Base-by-base conservation (phyloP, 1,139 yeast species). In the Magnusiomyces fungicola region DNA sequence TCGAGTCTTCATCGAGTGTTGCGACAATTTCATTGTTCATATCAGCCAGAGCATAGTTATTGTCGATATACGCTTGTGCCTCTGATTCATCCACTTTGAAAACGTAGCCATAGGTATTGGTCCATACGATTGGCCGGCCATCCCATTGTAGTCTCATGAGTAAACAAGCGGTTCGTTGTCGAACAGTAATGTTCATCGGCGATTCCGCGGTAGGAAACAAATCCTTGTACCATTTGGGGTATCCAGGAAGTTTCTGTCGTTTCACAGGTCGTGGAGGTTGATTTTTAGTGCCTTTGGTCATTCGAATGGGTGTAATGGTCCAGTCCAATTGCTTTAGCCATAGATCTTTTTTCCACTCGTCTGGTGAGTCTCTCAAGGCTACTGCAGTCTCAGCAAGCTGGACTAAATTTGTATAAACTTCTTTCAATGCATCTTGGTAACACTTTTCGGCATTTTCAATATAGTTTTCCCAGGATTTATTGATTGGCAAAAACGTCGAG, bases 271-370 rank as follows among this genome's bases (percentile, higher is more conserved):
- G 53, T 4, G 63, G 60, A 3, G 61, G 64, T 6, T 64, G 65
- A n/a, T 71, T 75, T 0, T 87, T 87, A n/a, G 71, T 71, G 3
- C 95, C 95, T 63, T 87, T 89, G 18, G 82, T 85, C 48, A 80
- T 59, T 51, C 79, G 75, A 0, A 75, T 66, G 1, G 85, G 83
- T 44, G 74, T 74, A 2, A 81, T 70, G 0, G 79, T 75, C 99
- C 99, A 94, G 63, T 94, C 89, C 52, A 94, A 70, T 64, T 94
- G 98, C 3, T 74, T 71, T 36, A 90, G 70, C 98, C 98, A 94
- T 0, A 96, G 96, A 61, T 92, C 97, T 10, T 62, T 60, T 37
- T 58, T 50, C 36, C 58, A 60, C 0, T 44, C 50, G n/a, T 66
- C 68, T 1, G 69, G 64, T 5, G 60, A 53, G 34, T 69, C 70